Evolutionary conservation across 2,329 filamentous ascomycete genomes (phyloP).

Genomic region (Phialocephala subalpina): DNA sequence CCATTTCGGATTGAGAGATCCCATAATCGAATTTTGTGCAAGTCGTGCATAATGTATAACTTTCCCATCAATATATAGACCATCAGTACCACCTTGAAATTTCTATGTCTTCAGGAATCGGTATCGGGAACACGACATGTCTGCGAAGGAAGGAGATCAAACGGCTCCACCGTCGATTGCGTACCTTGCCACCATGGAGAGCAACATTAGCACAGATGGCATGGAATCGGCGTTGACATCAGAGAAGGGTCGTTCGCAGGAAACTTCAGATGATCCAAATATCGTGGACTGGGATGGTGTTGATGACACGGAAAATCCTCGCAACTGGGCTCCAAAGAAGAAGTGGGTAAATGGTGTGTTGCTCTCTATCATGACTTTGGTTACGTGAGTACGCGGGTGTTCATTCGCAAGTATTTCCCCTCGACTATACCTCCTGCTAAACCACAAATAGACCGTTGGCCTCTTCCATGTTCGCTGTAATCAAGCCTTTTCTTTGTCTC

Average conservation of each 20-base stretch:
- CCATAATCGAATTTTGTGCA: background rate
- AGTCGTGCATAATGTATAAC: background rate
- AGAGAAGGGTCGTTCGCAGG: background rate
- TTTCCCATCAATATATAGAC: background rate
- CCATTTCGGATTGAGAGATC: background rate
- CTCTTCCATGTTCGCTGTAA: conserved; percentile 50
- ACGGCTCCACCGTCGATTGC: background rate
- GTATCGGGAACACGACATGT: background rate
- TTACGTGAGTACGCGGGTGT: background rate
- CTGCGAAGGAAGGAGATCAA: background rate
- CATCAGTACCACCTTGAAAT: too few species aligned
- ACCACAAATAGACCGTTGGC: conserved; percentile 46
- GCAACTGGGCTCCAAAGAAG: conserved; percentile 31
- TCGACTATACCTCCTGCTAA: conserved; percentile 33
- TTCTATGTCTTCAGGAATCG: background rate
- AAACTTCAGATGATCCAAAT: conserved; percentile 8
- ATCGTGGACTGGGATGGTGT: conserved; percentile 34
- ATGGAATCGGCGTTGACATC: background rate
- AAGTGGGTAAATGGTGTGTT: conserved; percentile 33
- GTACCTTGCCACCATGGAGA: background rate
- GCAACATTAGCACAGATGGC: background rate
- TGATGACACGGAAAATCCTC: conserved; percentile 30
- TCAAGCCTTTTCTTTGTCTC: too few species aligned
- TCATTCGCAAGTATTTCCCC: conserved; percentile 30
- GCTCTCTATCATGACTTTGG: conserved; percentile 26